Base-by-base conservation (phyloP, 2,329 filamentous ascomycete species). In the Arachnomyces sp. region DNA sequence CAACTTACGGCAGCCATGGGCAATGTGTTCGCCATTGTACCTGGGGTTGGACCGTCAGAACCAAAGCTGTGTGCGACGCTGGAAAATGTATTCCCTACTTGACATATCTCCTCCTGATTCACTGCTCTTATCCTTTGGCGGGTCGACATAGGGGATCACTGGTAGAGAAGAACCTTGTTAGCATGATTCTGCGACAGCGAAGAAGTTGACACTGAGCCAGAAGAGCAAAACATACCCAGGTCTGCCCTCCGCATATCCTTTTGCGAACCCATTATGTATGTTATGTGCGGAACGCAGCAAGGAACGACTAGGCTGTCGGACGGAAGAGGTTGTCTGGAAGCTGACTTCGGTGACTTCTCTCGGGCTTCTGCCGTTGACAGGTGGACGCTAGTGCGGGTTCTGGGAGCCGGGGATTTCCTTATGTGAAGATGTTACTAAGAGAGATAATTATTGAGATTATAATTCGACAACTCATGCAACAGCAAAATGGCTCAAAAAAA, bases 111-210 rank as follows among this genome's bases (percentile, higher is more conserved):
- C 72, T 63, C 94, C 76, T 57, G 95, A 88, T 44, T 65, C 63
- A 49, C 75, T 69, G 47, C 70, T 74, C 53, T 78, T 75, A 55
- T 81, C 79, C 53, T 77, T 71, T 36, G 74, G 70, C 32, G 87
- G 86, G 53, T 84, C 83, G 64, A 86, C 79, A 65, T 92, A 95
- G 45, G 89, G 89, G 53, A 95, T 85, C 60, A 89, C 89, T 95
- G 60, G 40, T 44, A 44, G 30, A 43, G 29, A 13, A 34, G 30
- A 31, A 34, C 15, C 31, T 33, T 28, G 46, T 52, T 43, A 54
- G 50, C 5, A 25, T 5, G 21, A 5, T 25, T 25, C 21, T 5
- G 21, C 21, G 9, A 25, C 5, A 9, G 21, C 9, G 21, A 9
- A 25, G 21, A 9, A 25, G 21, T 25, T 14, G 13, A 29, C 21